Base-by-base conservation (phyloP, 140 eudicot species). In the Oenanthe javanica region DNA sequence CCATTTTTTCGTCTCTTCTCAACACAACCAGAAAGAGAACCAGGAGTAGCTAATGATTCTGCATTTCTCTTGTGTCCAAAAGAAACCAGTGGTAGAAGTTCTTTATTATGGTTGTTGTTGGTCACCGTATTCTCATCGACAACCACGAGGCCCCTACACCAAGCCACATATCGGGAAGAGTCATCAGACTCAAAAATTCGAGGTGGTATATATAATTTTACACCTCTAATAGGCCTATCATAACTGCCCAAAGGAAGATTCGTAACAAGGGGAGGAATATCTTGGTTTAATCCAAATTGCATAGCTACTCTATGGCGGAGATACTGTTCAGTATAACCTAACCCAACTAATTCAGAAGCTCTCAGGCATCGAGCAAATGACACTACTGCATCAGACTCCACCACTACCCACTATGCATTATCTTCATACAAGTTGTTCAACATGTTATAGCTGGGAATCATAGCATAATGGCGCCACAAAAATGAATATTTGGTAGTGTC, bases 231-330 rank as follows among this genome's bases (percentile, higher is more conserved):
- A 40, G 82, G 85, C 46, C 57, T 71, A 5, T 23, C 70, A 57
- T 84, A 89, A 8, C 83, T 80, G 2, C 15, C 72, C 89, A 87
- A 87, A 72, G 85, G 89, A 23, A 75, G 25, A 43, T 79, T 82
- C 8, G 27, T 4, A 23, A 84, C 75, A 13, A 59, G 57, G 19
- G 78, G 63, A 49, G 89, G 91, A 66, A 87, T n/a, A 75, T 88
- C 93, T 75, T 88, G 89, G 85, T 82, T 85, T 1, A 59, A 82
- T 6, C 90, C 90, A 81, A 90, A 88, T 10, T 90, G 93, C 90
- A 79, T 85, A 0, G 86, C 87, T 23, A 88, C 93, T 31, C 90
- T 27, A 1, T 82, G 50, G 83, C 90, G 89, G 9, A 42, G 78
- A 85, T 89, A 91, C 31, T 70, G 82, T 67, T 90, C 84, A 40